phyloP scores from a whole-genome alignment of 352 stramenopile genomes.

The Phytophthora vignae region DNA sequence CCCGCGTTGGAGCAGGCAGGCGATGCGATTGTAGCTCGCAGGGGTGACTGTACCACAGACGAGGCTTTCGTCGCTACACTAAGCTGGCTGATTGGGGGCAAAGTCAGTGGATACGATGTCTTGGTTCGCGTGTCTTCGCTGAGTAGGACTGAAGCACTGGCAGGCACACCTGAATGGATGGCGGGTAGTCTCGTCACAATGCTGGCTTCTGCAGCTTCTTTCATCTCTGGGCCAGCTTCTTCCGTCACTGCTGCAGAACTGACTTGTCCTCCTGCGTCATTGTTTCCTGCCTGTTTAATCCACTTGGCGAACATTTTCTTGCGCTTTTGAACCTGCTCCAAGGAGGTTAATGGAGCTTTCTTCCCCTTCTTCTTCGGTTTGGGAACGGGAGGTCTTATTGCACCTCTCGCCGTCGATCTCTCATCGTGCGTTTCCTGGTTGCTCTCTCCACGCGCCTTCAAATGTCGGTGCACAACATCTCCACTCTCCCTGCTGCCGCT shows the following conservation, averaged over 20 bases:
- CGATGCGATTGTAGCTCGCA: conserved; percentile 11
- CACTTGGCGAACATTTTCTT: conserved; percentile 82
- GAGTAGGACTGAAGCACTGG: conserved; percentile 24
- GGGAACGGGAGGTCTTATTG: conserved; percentile 13
- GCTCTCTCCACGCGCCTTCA: conserved; percentile 27
- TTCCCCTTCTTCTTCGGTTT: conserved; percentile 53
- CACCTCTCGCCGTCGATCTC: neutral
- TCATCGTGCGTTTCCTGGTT: conserved; percentile 59
- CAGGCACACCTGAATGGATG: conserved; percentile 29
- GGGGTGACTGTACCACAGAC: neutral
- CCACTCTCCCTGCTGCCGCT: conserved; percentile 5
- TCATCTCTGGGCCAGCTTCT: conserved; percentile 8
- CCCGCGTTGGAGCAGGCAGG: neutral
- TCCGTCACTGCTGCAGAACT: neutral
- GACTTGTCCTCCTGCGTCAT: conserved; percentile 12
- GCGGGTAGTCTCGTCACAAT: conserved; percentile 32
- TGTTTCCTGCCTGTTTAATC: conserved; percentile 52
- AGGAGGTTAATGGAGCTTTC: conserved; percentile 36
- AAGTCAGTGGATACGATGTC: conserved; percentile 1
- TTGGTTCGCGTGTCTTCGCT: conserved; percentile 6
- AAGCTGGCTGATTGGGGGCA: conserved; percentile 17
- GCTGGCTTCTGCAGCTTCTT: conserved; percentile 2
- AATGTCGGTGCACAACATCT: conserved; percentile 6
- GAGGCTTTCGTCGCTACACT: neutral
- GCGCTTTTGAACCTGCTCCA: conserved; percentile 71